These are phyloP conservation scores for Fusarium virguliforme DNA, from an alignment of 2,329 filamentous ascomycete genomes.

Conservation along the genomic window DNA sequence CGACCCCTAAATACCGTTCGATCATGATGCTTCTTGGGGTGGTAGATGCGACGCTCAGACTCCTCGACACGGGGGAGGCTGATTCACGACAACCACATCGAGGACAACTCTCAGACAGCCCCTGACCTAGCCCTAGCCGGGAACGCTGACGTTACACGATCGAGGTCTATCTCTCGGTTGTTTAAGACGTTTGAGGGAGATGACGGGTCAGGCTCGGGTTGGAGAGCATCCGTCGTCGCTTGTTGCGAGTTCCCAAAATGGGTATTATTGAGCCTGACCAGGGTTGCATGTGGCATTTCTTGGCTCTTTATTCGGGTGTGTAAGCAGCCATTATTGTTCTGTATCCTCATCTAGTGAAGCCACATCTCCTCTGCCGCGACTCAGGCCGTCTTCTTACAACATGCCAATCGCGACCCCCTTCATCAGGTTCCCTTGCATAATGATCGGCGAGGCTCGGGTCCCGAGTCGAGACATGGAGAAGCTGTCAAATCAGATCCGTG, in stretches of 20 bases:
- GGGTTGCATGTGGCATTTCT: slow-evolving; percentile 12
- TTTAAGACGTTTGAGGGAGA: slow-evolving; percentile 17
- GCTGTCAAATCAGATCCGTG: slow-evolving; percentile 35
- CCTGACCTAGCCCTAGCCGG: slow-evolving; percentile 3
- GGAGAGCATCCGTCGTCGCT: slow-evolving; percentile 19
- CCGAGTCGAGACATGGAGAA: slow-evolving; percentile 27
- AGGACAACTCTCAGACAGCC: slow-evolving; percentile 10
- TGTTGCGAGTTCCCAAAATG: slow-evolving; percentile 16
- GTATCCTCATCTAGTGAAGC: not conserved
- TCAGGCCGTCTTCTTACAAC: slow-evolving; percentile 7
- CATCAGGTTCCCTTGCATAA: slow-evolving; percentile 40
- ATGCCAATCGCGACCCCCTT: slow-evolving; percentile 21
- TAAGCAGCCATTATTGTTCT: slow-evolving; percentile 5
- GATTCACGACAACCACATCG: slow-evolving; percentile 11
- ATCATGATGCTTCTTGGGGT: slow-evolving; percentile 9
- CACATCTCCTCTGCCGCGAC: slow-evolving; percentile 3
- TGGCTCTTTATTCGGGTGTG: not conserved
- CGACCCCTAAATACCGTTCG: not conserved
- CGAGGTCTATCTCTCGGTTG: slow-evolving; percentile 16
- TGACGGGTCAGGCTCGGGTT: slow-evolving; percentile 12
- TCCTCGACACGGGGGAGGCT: not conserved
- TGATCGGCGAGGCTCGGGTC: slow-evolving; percentile 34
- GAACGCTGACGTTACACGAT: slow-evolving; percentile 37
- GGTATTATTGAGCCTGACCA: not conserved
- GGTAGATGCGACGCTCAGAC: slow-evolving; percentile 16